Percentiles rank a stretch among this genome's conserved stretches.
Evolutionary conservation across 192 early-diverging fungal species (phyloP).

Genomic region (Phlyctochytrium planicorne): DNA sequence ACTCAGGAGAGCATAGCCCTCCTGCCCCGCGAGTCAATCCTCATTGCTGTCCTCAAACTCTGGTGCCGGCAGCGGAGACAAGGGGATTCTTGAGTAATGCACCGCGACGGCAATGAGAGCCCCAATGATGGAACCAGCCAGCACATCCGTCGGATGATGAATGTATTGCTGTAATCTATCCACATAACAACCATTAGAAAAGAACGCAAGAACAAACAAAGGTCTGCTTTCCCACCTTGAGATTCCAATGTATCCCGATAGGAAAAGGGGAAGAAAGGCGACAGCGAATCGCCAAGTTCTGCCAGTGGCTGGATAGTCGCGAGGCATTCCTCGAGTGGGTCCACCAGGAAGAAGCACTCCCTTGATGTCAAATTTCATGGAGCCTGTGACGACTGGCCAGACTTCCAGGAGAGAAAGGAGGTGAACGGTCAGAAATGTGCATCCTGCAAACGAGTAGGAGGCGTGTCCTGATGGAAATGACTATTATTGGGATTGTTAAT

Average conservation of each 20-base stretch:
- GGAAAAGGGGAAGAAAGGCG: not conserved
- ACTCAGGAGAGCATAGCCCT: no score
- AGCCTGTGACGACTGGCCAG: not conserved
- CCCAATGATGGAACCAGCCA: constrained; percentile 26
- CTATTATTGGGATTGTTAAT: no score
- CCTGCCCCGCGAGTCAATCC: no score
- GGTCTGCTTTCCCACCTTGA: no score
- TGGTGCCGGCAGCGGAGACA: not conserved
- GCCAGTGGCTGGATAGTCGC: constrained; percentile 1
- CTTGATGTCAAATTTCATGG: not conserved
- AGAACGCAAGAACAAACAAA: not conserved
- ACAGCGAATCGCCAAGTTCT: constrained; percentile 3
- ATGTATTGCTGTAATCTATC: constrained; percentile 40
- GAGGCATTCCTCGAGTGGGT: not conserved
- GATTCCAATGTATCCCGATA: not conserved
- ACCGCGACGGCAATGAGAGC: constrained; percentile 17
- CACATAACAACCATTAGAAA: not conserved
- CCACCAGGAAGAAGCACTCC: not conserved
- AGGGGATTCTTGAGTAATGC: constrained; percentile 2
- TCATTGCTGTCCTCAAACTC: not conserved
- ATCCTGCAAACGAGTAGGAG: constrained; percentile 51
- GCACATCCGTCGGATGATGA: constrained; percentile 44
- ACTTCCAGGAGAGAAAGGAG: not conserved
- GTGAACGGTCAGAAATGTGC: constrained; percentile 4
- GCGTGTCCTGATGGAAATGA: constrained; percentile 90